A percentile compares a stretch with the other conserved stretches of the same genome.
phyloP scores from a whole-genome alignment of 805 yeast genomes.

The Candida rishiriensis region DNA sequence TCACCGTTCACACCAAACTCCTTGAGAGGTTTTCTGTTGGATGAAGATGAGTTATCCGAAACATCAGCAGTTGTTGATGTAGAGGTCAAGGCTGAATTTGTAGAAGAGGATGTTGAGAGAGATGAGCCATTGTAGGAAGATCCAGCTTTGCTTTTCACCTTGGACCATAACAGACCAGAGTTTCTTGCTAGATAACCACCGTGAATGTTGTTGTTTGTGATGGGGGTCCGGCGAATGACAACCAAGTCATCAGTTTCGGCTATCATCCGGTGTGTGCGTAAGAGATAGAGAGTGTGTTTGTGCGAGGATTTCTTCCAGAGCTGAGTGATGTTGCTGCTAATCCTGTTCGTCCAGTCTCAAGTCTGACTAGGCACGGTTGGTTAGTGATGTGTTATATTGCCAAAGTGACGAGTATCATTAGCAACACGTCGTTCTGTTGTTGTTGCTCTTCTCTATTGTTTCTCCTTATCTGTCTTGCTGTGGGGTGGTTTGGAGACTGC shows the following conservation, averaged over 20 bases:
- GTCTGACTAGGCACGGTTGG: no score
- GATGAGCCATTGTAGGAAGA: not conserved
- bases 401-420: no score
- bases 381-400: no score
- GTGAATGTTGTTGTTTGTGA: slow-evolving; percentile 1
- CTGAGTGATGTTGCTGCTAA: no score
- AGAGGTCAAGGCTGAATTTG: not conserved
- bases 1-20: slow-evolving; percentile 38
- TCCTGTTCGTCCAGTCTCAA: no score
- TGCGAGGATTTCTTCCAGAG: no score
- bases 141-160: slow-evolving; percentile 8
- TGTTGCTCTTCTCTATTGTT: no score
- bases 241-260: not conserved
- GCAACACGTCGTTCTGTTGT: no score
- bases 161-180: slow-evolving; percentile 14
- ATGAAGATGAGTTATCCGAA: not conserved
- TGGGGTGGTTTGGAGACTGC: no score
- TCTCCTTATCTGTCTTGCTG: no score
- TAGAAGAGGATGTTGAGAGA: not conserved
- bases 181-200: slow-evolving; percentile 9
- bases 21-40: slow-evolving; percentile 5
- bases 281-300: no score
- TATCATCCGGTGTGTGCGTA: no score
- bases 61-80: not conserved
- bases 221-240: slow-evolving; percentile 1